These are phyloP conservation scores for Bruguiera parviflora DNA, from an alignment of 345 rosid species.

Conservation along the genomic window DNA sequence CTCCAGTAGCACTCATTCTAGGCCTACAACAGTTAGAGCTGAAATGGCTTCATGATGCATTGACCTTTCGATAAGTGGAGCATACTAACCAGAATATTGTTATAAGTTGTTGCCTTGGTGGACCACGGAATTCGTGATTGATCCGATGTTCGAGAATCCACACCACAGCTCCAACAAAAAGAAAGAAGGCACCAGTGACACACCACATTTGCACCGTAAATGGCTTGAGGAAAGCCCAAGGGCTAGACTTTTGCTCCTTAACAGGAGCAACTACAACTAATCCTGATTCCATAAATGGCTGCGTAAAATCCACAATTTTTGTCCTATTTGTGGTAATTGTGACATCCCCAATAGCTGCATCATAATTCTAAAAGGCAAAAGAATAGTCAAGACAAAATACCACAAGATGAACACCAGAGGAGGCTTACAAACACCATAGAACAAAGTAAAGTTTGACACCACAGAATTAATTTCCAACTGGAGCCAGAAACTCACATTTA, in stretches of 20 bases:
- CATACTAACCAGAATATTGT: conserved; percentile 75
- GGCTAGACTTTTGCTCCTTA: conserved; percentile 60
- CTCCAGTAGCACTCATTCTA: background rate
- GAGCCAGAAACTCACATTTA: conserved; percentile 50
- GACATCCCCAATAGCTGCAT: conserved; percentile 35
- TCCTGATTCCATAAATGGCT: conserved; percentile 35
- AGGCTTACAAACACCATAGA: background rate
- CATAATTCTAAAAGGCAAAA: conserved; percentile 29
- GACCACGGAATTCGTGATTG: conserved; percentile 81
- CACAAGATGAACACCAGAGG: background rate
- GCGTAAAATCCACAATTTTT: conserved; percentile 30
- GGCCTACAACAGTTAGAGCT: background rate
- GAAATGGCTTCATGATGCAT: background rate
- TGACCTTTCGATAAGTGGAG: background rate
- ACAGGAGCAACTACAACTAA: conserved; percentile 82
- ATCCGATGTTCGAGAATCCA: conserved; percentile 97
- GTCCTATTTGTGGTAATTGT: conserved; percentile 32
- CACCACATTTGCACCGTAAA: conserved; percentile 82
- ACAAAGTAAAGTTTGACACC: background rate
- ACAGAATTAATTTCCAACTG: background rate
- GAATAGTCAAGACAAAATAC: conserved; percentile 15
- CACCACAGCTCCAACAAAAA: conserved; percentile 79
- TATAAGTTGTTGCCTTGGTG: conserved; percentile 76
- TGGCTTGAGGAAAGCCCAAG: conserved; percentile 97
- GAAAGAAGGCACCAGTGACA: conserved; percentile 76